These are phyloP conservation scores for Metschnikowia cubensis DNA, from an alignment of 805 yeast genomes.

Conservation along the genomic window DNA sequence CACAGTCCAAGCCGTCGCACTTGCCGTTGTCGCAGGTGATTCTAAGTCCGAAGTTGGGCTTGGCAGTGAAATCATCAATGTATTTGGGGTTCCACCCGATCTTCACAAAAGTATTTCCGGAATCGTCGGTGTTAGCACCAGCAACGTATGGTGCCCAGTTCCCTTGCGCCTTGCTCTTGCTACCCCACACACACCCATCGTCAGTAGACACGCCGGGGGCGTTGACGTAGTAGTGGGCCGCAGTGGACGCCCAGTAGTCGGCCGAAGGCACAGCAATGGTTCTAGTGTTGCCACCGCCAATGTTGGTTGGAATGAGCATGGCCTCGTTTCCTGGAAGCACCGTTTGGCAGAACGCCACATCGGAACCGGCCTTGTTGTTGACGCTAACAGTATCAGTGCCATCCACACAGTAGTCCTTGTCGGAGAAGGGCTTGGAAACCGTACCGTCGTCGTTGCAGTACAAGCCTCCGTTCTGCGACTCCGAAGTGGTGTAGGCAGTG, in stretches of 20 bases:
- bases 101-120: conserved; percentile 71
- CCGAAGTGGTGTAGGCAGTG: conserved; percentile 71
- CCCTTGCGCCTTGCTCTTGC: conserved; percentile 62
- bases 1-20: conserved; percentile 78
- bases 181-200: conserved; percentile 86
- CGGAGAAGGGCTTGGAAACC: conserved; percentile 55
- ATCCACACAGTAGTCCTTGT: conserved; percentile 62
- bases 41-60: conserved; percentile 68
- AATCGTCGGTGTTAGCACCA: conserved; percentile 76
- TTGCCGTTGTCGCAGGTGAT: conserved; percentile 64
- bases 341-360: conserved; percentile 87
- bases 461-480: conserved; percentile 79
- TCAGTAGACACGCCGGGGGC: conserved; percentile 73
- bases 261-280: conserved; percentile 81
- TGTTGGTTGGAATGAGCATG: conserved; percentile 82
- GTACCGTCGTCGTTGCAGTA: conserved; percentile 71
- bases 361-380: conserved; percentile 50
- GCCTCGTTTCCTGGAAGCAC: conserved; percentile 93
- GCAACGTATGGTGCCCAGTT: conserved; percentile 95
- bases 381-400: conserved; percentile 75
- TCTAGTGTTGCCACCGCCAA: conserved; percentile 44
- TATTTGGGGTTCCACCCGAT: conserved; percentile 91
- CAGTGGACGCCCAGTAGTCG: conserved; percentile 79
- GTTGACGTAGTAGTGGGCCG: conserved; percentile 82
- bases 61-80: conserved; percentile 56